phyloP scores from a whole-genome alignment of 345 rosid genomes.

The Ceriops tagal region DNA sequence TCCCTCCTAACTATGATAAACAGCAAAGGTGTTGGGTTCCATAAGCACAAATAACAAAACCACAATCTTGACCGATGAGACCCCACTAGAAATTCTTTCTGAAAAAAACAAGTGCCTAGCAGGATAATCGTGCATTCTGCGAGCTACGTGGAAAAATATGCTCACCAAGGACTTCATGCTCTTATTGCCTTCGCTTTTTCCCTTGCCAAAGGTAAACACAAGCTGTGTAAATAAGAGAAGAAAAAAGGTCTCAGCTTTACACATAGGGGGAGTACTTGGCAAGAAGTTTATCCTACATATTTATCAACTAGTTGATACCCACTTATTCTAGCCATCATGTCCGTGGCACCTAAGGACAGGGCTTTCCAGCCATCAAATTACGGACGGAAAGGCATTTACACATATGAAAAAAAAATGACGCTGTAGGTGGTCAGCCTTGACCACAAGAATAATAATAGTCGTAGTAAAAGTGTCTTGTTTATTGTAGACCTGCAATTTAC shows the following conservation, averaged over 20 bases:
- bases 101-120: background rate
- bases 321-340: background rate
- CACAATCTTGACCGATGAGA: background rate
- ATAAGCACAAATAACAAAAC: too few relatives aligned
- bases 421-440: too few relatives aligned
- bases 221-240: slow-evolving; percentile 41
- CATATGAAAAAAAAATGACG: too few relatives aligned
- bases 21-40: background rate
- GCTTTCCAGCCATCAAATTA: too few relatives aligned
- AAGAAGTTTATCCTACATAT: background rate
- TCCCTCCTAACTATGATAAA: slow-evolving; percentile 73
- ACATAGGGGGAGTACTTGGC: background rate
- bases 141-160: background rate
- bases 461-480: too few relatives aligned
- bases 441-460: too few relatives aligned
- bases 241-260: slow-evolving; percentile 3
- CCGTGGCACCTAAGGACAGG: background rate
- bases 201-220: slow-evolving; percentile 83
- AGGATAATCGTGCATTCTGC: background rate
- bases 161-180: slow-evolving; percentile 94
- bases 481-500: too few relatives aligned
- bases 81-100: background rate
- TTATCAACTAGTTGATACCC: background rate
- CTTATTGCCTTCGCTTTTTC: slow-evolving; percentile 91
- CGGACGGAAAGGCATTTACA: too few relatives aligned